Conservation (phyloP, 108 stramenopile species). For the Epipyxis sp. region DNA sequence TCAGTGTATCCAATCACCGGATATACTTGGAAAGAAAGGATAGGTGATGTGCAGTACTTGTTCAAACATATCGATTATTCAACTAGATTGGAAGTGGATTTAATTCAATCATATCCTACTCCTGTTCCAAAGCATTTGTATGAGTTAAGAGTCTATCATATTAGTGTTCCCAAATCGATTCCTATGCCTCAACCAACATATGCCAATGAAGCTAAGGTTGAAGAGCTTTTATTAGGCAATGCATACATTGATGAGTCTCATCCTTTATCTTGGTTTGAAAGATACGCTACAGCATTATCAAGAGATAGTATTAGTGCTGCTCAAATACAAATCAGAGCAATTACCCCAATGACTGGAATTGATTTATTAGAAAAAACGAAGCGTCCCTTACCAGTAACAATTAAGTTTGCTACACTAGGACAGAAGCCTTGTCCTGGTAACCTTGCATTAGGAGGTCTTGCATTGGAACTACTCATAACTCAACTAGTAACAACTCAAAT, state of each 20-base stretch:
- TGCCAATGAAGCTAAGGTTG: background rate
- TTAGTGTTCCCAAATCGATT: conserved; percentile 45
- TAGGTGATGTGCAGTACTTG: background rate
- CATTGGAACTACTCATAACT: conserved; percentile 50
- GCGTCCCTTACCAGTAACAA: conserved; percentile 50
- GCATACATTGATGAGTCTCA: conserved; percentile 18
- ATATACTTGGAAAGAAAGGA: background rate
- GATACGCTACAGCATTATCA: background rate
- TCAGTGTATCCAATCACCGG: conserved; percentile 1
- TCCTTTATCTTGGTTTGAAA: conserved; percentile 40
- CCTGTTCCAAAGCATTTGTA: conserved; percentile 54
- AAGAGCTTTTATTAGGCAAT: conserved; percentile 27
- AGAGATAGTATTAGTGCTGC: background rate
- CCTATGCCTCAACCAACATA: conserved; percentile 47
- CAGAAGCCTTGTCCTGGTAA: conserved; percentile 55
- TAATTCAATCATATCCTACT: conserved; percentile 33
- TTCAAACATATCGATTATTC: background rate
- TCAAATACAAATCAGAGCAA: conserved; percentile 31
- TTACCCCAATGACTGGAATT: conserved; percentile 40
- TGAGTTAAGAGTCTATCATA: conserved; percentile 52
- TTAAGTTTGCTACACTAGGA: conserved; percentile 61
- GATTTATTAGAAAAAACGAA: conserved; percentile 45
- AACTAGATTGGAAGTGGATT: conserved; percentile 32
- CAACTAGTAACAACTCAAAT: conserved; percentile 57
- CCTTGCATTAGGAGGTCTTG: conserved; percentile 58